Percentiles rank a stretch among this genome's conserved stretches.
Evolutionary conservation across 2,329 filamentous ascomycete species (phyloP).

Genomic region (Colletotrichum cereale): DNA sequence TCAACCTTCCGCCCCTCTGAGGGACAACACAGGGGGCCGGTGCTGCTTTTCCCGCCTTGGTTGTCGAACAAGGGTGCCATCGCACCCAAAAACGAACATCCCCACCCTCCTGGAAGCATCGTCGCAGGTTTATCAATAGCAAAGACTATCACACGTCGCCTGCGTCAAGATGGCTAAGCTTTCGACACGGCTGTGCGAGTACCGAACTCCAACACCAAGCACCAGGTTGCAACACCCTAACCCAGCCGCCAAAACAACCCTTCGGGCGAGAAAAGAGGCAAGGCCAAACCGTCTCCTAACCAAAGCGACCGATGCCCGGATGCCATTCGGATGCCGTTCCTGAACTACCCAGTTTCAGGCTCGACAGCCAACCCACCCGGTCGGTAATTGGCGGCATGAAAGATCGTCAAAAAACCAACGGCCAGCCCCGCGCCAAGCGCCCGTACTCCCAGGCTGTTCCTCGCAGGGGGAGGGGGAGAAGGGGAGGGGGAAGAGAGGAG

Average conservation of each 20-base stretch:
- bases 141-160: background rate
- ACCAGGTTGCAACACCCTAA: background rate
- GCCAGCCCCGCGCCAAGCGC: background rate
- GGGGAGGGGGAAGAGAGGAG: background rate
- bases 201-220: too few relatives aligned
- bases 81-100: background rate
- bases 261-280: background rate
- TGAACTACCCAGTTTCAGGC: background rate
- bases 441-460: conserved; percentile 5
- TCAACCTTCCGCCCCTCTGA: too few relatives aligned
- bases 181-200: background rate
- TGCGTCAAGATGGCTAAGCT: conserved; percentile 1
- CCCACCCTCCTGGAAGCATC: background rate
- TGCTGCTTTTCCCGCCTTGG: background rate
- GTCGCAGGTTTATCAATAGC: background rate
- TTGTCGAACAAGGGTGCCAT: background rate
- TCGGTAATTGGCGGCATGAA: background rate
- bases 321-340: background rate
- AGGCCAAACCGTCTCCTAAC: background rate
- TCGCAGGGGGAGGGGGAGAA: background rate
- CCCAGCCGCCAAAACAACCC: background rate
- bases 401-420: background rate
- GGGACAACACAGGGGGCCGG: background rate
- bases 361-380: background rate
- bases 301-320: background rate